phyloP scores from a whole-genome alignment of 2,329 filamentous ascomycete genomes.

The Fusarium pseudograminearum region DNA sequence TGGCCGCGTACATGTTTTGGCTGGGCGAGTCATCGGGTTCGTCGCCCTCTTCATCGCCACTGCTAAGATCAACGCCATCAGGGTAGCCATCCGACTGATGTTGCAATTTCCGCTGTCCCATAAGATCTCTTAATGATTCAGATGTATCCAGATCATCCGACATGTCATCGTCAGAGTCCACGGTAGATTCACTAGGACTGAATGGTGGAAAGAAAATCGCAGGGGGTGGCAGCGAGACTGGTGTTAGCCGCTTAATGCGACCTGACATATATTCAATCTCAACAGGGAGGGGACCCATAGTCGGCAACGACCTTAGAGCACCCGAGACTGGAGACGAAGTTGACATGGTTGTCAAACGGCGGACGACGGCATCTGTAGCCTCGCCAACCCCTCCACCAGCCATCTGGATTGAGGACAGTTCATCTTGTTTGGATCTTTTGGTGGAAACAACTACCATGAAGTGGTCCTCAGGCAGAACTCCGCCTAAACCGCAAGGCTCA shows the following conservation, averaged over 20 bases:
- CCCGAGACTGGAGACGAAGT: slow-evolving; percentile 52
- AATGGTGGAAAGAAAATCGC: slow-evolving; percentile 64
- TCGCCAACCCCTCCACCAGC: slow-evolving; percentile 44
- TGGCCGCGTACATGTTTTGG: slow-evolving; percentile 50
- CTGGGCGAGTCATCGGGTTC: slow-evolving; percentile 54
- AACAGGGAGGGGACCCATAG: slow-evolving; percentile 39
- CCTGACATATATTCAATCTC: slow-evolving; percentile 61
- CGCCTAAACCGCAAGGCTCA: slow-evolving; percentile 70
- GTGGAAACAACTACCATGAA: slow-evolving; percentile 69
- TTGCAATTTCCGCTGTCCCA: slow-evolving; percentile 52
- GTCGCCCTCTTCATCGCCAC: slow-evolving; percentile 57
- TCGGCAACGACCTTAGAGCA: slow-evolving; percentile 1
- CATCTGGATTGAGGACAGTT: neutral
- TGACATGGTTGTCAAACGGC: slow-evolving; percentile 57
- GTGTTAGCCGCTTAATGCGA: slow-evolving; percentile 58
- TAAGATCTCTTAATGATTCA: slow-evolving; percentile 48
- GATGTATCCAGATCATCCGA: slow-evolving; percentile 49
- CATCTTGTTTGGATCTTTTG: slow-evolving; percentile 54
- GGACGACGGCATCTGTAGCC: slow-evolving; percentile 57
- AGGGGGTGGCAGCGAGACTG: slow-evolving; percentile 64
- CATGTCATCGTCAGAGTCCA: slow-evolving; percentile 47
- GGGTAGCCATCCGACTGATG: slow-evolving; percentile 58
- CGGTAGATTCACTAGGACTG: slow-evolving; percentile 56
- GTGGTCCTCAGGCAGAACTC: slow-evolving; percentile 72
- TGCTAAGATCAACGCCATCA: slow-evolving; percentile 56